Evolutionary conservation across 2,329 filamentous ascomycete species (phyloP), one percentile per base, ranked within the genome.

Genomic region (Hymenoscyphus repandus): DNA sequence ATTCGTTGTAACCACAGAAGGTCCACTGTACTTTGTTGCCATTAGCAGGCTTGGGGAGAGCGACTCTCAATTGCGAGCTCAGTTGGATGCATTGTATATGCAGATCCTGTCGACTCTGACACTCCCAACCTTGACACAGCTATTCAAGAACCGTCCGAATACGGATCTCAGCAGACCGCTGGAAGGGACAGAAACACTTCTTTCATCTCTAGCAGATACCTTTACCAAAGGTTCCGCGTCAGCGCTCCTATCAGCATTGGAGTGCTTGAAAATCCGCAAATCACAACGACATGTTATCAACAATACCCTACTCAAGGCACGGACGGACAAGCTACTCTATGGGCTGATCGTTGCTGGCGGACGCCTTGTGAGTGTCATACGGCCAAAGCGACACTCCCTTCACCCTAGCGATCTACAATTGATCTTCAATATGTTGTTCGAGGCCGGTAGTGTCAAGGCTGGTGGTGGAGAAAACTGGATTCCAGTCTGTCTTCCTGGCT

Each of bases 361-460:
- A 5, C 86, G 87, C 62, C 83, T 99, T 5, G 93, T 99, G 58
- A 96, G 91, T 65, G 95, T 99, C 34, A 87, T 97, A 13, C 79
- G 93, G 34, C 95, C 95, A 5, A 91, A 95, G 60, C 89, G 93
- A 51, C 93, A 99, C 68, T 96, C 91, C 0, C 76, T 99, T 2
- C 95, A 99, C 62, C 93, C 95, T 0, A 92, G 91, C 56, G 93
- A 99, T 66, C 76, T 99, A 20, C 92, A 96, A 64, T 79, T 99
- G 41, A 91, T 99, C 54, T 99, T 99, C 76, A 97, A 97, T 66
- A 99, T 99, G 95, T 82, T 99, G 1, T 99, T 99, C 63, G 91
- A 95, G 71, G 93, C 92, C 2, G 89, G 90, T 44, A 87, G 89
- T 39, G 86, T 99, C 66, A 92, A 93, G 66, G 86, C 90, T 17